A percentile compares a stretch with the other conserved stretches of the same genome.
Evolutionary conservation across 345 rosid genomes (phyloP).

Genomic region (Nephelium lappaceum): DNA sequence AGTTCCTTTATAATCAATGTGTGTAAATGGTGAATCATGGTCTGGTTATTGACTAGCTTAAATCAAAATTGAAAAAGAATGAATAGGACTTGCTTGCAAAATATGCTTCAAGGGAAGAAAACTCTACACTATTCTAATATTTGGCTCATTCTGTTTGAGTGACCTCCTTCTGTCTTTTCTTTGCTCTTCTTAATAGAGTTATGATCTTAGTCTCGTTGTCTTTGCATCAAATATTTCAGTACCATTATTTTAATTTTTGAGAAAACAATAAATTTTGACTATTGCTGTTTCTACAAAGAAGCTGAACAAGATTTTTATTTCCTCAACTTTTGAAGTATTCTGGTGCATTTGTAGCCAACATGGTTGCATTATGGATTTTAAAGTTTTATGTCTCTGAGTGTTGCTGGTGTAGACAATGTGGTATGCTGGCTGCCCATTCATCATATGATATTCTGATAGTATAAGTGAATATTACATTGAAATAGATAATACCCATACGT

Average conservation of each 20-base stretch:
- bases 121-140: not conserved
- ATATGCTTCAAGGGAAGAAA: not conserved
- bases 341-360: not conserved
- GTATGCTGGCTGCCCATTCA: too few relatives aligned
- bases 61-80: not conserved
- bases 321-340: not conserved
- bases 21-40: not conserved
- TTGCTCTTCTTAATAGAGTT: not conserved
- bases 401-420: too few relatives aligned
- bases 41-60: not conserved
- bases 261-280: not conserved
- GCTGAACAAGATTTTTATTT: not conserved
- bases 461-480: not conserved
- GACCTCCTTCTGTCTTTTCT: not conserved
- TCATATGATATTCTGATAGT: not conserved
- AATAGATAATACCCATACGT: not conserved
- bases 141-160: not conserved
- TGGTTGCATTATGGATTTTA: not conserved
- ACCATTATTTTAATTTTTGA: not conserved
- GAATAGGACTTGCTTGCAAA: not conserved
- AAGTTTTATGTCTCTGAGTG: not conserved
- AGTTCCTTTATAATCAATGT: not conserved
- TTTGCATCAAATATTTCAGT: not conserved
- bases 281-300: not conserved
- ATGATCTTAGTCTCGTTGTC: not conserved